Conservation (phyloP, 1,139 yeast species). For the Scheffersomyces titani region DNA sequence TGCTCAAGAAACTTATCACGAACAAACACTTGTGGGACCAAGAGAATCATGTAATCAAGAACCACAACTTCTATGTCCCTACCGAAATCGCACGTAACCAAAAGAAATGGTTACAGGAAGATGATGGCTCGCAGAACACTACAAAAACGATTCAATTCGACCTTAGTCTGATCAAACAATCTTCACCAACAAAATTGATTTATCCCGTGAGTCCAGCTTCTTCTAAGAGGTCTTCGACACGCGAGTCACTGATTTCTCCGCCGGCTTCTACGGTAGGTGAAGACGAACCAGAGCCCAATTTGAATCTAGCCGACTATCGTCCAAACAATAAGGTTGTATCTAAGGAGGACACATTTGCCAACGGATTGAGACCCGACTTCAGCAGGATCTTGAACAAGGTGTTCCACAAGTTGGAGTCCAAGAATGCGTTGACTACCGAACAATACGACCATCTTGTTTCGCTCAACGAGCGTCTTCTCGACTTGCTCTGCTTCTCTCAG, state of each 20-base stretch:
- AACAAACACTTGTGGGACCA: slow-evolving; percentile 45
- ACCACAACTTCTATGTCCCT: slow-evolving; percentile 40
- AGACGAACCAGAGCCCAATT: not conserved
- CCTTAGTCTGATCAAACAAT: slow-evolving; percentile 32
- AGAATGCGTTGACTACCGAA: slow-evolving; percentile 31
- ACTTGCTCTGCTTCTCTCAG: slow-evolving; percentile 26
- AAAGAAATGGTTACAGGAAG: slow-evolving; percentile 30
- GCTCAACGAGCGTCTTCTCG: slow-evolving; percentile 32
- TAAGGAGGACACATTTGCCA: slow-evolving; percentile 28
- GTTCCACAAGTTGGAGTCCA: slow-evolving; percentile 36
- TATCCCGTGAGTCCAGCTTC: slow-evolving; percentile 13
- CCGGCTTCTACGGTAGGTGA: slow-evolving; percentile 1
- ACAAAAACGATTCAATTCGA: slow-evolving; percentile 33
- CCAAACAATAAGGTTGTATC: slow-evolving; percentile 3
- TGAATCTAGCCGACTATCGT: slow-evolving; percentile 1
- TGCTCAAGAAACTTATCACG: slow-evolving; percentile 36
- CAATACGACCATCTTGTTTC: slow-evolving; percentile 38
- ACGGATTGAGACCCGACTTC: slow-evolving; percentile 30
- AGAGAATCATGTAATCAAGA: slow-evolving; percentile 34
- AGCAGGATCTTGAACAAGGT: slow-evolving; percentile 35
- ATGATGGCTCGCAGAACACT: slow-evolving; percentile 10
- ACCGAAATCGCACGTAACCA: slow-evolving; percentile 40
- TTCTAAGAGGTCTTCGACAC: slow-evolving; percentile 12
- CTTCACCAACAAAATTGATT: slow-evolving; percentile 1
- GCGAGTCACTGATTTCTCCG: slow-evolving; percentile 9